Percentiles rank a stretch among this genome's conserved stretches.
These are phyloP conservation scores for Helianthus annuus DNA, from an alignment of 129 eudicot genomes.

Conservation along the genomic window DNA sequence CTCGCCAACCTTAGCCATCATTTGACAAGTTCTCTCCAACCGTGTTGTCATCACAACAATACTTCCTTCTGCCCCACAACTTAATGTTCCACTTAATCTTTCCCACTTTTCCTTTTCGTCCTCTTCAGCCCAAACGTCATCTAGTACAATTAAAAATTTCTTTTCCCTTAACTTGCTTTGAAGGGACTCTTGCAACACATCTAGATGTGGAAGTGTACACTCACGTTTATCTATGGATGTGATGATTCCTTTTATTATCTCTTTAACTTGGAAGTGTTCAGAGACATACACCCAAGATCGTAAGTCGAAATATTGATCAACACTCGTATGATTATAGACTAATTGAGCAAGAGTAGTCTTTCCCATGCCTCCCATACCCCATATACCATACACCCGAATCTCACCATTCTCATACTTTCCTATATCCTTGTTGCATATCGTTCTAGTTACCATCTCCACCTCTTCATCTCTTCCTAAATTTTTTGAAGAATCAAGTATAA, in stretches of 20 bases:
- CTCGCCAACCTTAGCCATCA: constrained; percentile 16
- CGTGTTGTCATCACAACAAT: constrained; percentile 30
- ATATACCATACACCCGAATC: neutral
- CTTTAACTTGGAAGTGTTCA: neutral
- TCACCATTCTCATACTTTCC: neutral
- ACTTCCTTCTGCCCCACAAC: constrained; percentile 30
- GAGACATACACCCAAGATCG: neutral
- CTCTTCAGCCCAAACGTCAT: constrained; percentile 29
- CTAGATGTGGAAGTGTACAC: neutral
- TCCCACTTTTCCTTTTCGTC: neutral
- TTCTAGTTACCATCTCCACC: neutral
- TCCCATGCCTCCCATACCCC: constrained; percentile 7
- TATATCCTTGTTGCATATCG: neutral
- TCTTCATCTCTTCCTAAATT: neutral
- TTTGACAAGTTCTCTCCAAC: constrained; percentile 1
- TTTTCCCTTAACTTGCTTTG: constrained; percentile 13
- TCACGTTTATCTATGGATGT: neutral
- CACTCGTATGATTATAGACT: too few species aligned
- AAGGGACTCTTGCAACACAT: neutral
- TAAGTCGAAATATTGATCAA: too few species aligned
- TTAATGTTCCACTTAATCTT: constrained; percentile 17
- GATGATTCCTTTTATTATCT: too few species aligned
- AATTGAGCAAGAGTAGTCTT: too few species aligned
- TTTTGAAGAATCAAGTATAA: neutral
- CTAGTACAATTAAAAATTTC: constrained; percentile 35